Evolutionary conservation across 139 green algal genomes (phyloP), one percentile per base, ranked within the genome.

Genomic region (Medakamo hakoo): DNA sequence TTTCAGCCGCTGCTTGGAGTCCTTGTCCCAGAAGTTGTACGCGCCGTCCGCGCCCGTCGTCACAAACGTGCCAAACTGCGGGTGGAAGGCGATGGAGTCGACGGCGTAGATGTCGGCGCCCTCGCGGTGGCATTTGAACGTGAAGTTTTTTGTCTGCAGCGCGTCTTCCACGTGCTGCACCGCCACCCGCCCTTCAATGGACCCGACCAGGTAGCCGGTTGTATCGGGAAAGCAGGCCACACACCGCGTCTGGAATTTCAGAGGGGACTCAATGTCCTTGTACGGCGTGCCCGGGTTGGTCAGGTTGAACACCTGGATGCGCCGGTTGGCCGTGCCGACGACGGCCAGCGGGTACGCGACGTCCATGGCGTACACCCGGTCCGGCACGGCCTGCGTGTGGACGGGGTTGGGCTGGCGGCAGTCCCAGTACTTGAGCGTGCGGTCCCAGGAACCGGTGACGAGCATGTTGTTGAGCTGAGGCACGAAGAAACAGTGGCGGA

Each of bases 1-100:
- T 69, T 97, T 97, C 48, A 98, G 77, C 27, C 92, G 78, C 78
- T 97, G 92, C 80, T 98, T 98, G 66, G 28, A 78, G 73, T 98
- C 92, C 75, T 98, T 96, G 81, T 97, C 92, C 92, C 92, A 98
- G 63, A 98, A 98, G 78, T 97, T 96, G 78, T 91, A 98, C 3
- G 81, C 80, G 32, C 91, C 92, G 60, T 98, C 91, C 2, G 79
- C 82, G 27, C 91, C 91, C 0, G 88, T 74, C 3, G 90, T 97
- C 0, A 87, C 84, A 76, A 97, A 97, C 0, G 90, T 97, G 57
- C 84, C 83, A 69, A 82, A 82, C 60, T 74, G 61, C 1, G 91
- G 89, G 75, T 98, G 90, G 67, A 98, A 97, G 49, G 65, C 59
- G 40, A 97, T 94, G 30, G 73, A 72, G 78, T 98, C 98, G 56